These are phyloP conservation scores for Phyllosticta paracitricarpa DNA, from an alignment of 2,329 filamentous ascomycete genomes.

Conservation along the genomic window DNA sequence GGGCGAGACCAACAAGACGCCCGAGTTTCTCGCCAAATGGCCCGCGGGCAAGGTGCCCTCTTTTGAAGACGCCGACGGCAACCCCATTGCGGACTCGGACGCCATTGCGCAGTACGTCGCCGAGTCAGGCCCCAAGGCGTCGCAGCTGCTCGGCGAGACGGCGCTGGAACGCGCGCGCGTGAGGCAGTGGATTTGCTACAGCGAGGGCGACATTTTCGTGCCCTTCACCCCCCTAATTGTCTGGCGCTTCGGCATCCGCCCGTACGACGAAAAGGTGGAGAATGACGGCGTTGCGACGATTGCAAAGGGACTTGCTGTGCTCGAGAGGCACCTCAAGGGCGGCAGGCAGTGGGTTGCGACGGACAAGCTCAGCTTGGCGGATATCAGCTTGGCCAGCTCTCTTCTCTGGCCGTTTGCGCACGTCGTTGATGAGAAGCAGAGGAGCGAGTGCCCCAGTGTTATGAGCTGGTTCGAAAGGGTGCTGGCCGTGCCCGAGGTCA, in stretches of 20 bases:
- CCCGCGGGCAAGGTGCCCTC: slow-evolving; percentile 43
- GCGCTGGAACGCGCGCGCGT: slow-evolving; percentile 33
- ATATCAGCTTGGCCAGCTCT: slow-evolving; percentile 16
- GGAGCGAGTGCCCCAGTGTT: slow-evolving; percentile 12
- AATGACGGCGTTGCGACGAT: slow-evolving; percentile 12
- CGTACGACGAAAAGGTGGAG: slow-evolving; percentile 15
- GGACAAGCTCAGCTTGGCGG: slow-evolving; percentile 16
- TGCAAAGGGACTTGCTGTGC: slow-evolving; percentile 8
- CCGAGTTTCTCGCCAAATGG: slow-evolving; percentile 42
- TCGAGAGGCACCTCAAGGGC: slow-evolving; percentile 13
- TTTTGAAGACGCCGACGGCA: slow-evolving; percentile 39
- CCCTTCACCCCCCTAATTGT: slow-evolving; percentile 11
- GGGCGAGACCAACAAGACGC: slow-evolving; percentile 33
- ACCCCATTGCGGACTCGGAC: slow-evolving; percentile 35
- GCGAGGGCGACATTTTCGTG: slow-evolving; percentile 13
- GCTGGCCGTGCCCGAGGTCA: slow-evolving; percentile 13
- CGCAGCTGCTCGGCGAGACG: slow-evolving; percentile 37
- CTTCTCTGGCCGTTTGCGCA: slow-evolving; percentile 14
- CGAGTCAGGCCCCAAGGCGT: slow-evolving; percentile 33
- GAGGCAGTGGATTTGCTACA: slow-evolving; percentile 33
- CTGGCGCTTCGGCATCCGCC: slow-evolving; percentile 2
- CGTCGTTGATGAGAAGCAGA: slow-evolving; percentile 15
- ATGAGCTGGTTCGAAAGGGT: slow-evolving; percentile 17
- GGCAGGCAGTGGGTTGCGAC: slow-evolving; percentile 12
- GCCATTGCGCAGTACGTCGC: slow-evolving; percentile 42